Percentiles rank a stretch among this genome's conserved stretches.
phyloP scores from a whole-genome alignment of 805 yeast genomes.

The Wilhelminamyces savonicus region DNA sequence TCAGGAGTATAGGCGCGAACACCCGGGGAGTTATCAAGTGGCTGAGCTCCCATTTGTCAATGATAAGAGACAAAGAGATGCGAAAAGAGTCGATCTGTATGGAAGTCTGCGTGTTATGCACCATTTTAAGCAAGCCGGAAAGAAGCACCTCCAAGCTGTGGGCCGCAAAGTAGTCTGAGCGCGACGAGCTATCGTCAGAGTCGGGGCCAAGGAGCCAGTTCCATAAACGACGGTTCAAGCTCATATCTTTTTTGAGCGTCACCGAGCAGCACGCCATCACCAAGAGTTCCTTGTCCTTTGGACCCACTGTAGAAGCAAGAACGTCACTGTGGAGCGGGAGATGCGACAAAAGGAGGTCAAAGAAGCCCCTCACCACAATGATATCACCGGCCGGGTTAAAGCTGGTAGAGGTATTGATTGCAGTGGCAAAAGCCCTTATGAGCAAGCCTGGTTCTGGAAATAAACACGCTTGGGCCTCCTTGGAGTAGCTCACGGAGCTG shows the following conservation, averaged over 20 bases:
- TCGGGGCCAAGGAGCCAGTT: slow-evolving; percentile 88
- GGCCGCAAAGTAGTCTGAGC: slow-evolving; percentile 53
- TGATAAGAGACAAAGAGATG: slow-evolving; percentile 58
- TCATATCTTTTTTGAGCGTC: slow-evolving; percentile 83
- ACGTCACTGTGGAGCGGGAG: slow-evolving; percentile 60
- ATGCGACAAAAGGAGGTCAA: slow-evolving; percentile 69
- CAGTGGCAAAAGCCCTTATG: slow-evolving; percentile 64
- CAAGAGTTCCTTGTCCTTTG: slow-evolving; percentile 51
- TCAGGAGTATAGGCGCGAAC: slow-evolving; percentile 56
- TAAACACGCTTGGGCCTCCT: slow-evolving; percentile 56
- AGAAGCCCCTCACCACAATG: slow-evolving; percentile 76
- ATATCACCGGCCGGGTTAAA: slow-evolving; percentile 45
- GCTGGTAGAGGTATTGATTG: slow-evolving; percentile 41
- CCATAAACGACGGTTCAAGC: slow-evolving; percentile 90
- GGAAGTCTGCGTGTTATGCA: slow-evolving; percentile 23
- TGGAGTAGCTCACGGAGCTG: slow-evolving; percentile 18
- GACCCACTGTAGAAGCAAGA: slow-evolving; percentile 40
- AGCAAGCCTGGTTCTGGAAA: slow-evolving; percentile 76
- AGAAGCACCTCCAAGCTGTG: slow-evolving; percentile 49
- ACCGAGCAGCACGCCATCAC: slow-evolving; percentile 60
- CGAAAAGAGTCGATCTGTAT: slow-evolving; percentile 46
- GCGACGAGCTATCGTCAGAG: slow-evolving; percentile 12
- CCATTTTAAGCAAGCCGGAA: slow-evolving; percentile 46
- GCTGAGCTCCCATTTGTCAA: slow-evolving; percentile 96
- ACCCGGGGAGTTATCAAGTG: slow-evolving; percentile 62